Percentiles rank a stretch among this genome's conserved stretches.
phyloP scores from a whole-genome alignment of 2,329 filamentous ascomycete genomes.

The Monilinia aucupariae region DNA sequence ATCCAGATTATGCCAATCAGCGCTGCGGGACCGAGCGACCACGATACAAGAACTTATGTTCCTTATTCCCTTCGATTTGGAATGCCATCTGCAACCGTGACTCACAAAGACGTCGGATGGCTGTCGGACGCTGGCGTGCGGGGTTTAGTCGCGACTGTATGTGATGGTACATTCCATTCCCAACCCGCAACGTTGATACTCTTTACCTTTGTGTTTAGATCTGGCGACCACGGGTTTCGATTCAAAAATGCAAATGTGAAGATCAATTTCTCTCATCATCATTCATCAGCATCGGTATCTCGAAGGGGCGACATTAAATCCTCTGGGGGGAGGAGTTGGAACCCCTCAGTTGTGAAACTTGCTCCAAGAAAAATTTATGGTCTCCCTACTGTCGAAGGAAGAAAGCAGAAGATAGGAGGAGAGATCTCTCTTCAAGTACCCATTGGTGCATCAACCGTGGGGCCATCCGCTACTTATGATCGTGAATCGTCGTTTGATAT shows the following conservation, averaged over 20 bases:
- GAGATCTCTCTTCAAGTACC: slow-evolving; percentile 21
- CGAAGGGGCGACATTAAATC: not conserved
- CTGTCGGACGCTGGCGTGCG: slow-evolving; percentile 21
- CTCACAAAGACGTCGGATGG: slow-evolving; percentile 51
- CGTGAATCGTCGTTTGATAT: slow-evolving; percentile 19
- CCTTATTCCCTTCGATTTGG: not conserved
- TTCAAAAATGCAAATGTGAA: slow-evolving; percentile 23
- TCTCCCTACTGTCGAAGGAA: slow-evolving; percentile 15
- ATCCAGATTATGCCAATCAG: not conserved
- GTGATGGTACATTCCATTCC: slow-evolving; percentile 20
- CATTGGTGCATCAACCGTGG: slow-evolving; percentile 17
- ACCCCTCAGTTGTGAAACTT: slow-evolving; percentile 16
- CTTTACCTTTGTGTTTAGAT: slow-evolving; percentile 32
- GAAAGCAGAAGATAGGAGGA: slow-evolving; percentile 13
- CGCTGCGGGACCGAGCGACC: not conserved
- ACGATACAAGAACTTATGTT: not conserved
- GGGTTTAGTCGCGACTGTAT: slow-evolving; percentile 21
- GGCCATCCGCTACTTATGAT: slow-evolving; percentile 8
- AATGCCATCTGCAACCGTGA: not conserved
- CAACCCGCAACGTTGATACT: slow-evolving; percentile 17
- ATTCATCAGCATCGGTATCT: not conserved
- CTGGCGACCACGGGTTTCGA: slow-evolving; percentile 20
- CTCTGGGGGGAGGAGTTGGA: not conserved
- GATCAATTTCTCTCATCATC: slow-evolving; percentile 18
- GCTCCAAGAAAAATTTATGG: slow-evolving; percentile 24